These are phyloP conservation scores for Dipodascus albidus DNA, from an alignment of 805 yeast species.

Conservation along the genomic window DNA sequence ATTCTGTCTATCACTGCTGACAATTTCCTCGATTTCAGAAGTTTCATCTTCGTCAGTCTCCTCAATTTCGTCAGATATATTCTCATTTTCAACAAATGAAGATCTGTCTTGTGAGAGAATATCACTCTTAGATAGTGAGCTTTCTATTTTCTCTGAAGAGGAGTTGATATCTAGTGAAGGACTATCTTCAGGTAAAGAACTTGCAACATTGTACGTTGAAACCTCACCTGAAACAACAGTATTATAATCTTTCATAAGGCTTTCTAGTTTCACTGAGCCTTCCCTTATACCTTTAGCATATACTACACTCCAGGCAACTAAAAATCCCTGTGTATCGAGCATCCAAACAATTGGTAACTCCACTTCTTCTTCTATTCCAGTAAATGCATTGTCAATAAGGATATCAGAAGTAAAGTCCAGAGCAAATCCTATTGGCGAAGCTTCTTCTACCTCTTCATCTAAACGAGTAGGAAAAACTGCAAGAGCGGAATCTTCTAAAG, in stretches of 20 bases:
- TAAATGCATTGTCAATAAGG: slow-evolving; percentile 40
- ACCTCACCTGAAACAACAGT: slow-evolving; percentile 1
- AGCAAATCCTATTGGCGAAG: slow-evolving; percentile 59
- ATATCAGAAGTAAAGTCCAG: slow-evolving; percentile 42
- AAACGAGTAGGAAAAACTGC: slow-evolving; percentile 67
- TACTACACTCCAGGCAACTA: slow-evolving; percentile 56
- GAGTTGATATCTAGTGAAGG: no score
- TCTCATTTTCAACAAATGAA: no score
- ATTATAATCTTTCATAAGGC: slow-evolving; percentile 3
- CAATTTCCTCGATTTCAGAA: background rate
- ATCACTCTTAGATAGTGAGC: no score
- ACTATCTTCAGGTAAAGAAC: no score
- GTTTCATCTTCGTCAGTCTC: slow-evolving; percentile 5
- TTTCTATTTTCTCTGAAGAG: no score
- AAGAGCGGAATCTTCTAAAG: slow-evolving; percentile 55
- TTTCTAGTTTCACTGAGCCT: slow-evolving; percentile 17
- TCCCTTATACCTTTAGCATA: slow-evolving; percentile 39
- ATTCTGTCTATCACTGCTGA: background rate
- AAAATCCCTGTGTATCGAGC: slow-evolving; percentile 49
- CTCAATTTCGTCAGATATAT: background rate
- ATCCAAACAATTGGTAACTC: slow-evolving; percentile 59
- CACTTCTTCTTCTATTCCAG: slow-evolving; percentile 42
- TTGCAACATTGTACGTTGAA: slow-evolving; percentile 5
- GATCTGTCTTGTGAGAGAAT: no score
- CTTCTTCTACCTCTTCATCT: slow-evolving; percentile 42